phyloP scores from a whole-genome alignment of 257 asterid genomes.

The Lavandula angustifolia region DNA sequence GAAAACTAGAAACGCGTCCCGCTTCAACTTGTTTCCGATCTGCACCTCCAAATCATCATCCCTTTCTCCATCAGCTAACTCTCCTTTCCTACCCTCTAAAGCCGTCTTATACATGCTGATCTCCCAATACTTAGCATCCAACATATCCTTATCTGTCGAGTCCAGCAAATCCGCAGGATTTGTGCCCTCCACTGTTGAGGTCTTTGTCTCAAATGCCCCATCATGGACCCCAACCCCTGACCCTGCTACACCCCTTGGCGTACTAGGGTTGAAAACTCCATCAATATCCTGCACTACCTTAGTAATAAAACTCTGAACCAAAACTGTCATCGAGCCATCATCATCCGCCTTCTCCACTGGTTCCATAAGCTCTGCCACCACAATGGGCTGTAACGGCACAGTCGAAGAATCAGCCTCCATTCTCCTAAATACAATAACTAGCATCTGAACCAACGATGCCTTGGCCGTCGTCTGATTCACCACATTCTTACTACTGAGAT shows the following conservation, averaged over 20 bases:
- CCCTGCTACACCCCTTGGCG: slow-evolving; percentile 53
- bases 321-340: slow-evolving; percentile 80
- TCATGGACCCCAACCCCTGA: slow-evolving; percentile 65
- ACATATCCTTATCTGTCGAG: slow-evolving; percentile 97
- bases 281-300: slow-evolving; percentile 90
- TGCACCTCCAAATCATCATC: slow-evolving; percentile 97
- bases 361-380: slow-evolving; percentile 93
- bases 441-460: slow-evolving; percentile 96
- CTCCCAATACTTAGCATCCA: slow-evolving; percentile 99
- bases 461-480: slow-evolving; percentile 96
- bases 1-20: slow-evolving; percentile 95
- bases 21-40: slow-evolving; percentile 90
- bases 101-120: slow-evolving; percentile 99
- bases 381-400: slow-evolving; percentile 92
- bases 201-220: slow-evolving; percentile 96
- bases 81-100: slow-evolving; percentile 95
- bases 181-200: slow-evolving; percentile 90
- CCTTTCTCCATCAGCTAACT: slow-evolving; percentile 84
- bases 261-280: slow-evolving; percentile 77
- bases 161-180: slow-evolving; percentile 98
- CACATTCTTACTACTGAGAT: slow-evolving; percentile 78
- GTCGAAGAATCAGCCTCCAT: slow-evolving; percentile 99
- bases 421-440: slow-evolving; percentile 91
- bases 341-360: slow-evolving; percentile 79
- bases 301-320: slow-evolving; percentile 92